A percentile compares a stretch with the other conserved stretches of the same genome.
Conservation (phyloP, 2,329 filamentous ascomycete species). For the Westerdykella aurantiaca region DNA sequence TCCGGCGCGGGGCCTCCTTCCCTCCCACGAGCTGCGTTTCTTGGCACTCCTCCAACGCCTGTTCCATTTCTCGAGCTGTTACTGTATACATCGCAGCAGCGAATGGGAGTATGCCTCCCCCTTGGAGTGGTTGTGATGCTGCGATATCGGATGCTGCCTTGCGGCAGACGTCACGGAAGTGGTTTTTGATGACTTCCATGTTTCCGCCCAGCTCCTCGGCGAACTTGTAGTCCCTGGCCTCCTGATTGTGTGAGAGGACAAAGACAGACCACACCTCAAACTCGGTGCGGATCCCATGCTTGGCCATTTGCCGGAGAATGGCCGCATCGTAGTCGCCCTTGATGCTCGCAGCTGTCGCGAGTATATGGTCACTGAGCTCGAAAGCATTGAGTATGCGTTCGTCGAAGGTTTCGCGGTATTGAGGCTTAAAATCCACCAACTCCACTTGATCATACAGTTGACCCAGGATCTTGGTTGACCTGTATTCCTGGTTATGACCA, state of each 20-base stretch:
- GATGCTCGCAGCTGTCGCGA: slow-evolving; percentile 57
- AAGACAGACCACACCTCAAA: slow-evolving; percentile 92
- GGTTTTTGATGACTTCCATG: slow-evolving; percentile 58
- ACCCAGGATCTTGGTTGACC: slow-evolving; percentile 68
- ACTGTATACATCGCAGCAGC: slow-evolving; percentile 84
- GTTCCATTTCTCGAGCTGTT: slow-evolving; percentile 64
- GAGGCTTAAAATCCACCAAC: slow-evolving; percentile 63
- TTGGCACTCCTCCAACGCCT: slow-evolving; percentile 51
- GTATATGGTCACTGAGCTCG: slow-evolving; percentile 47
- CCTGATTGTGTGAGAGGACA: slow-evolving; percentile 65
- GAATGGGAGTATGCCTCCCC: slow-evolving; percentile 60
- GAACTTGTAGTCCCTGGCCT: slow-evolving; percentile 75
- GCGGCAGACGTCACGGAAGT: slow-evolving; percentile 63
- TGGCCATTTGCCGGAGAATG: slow-evolving; percentile 74
- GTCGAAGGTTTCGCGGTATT: slow-evolving; percentile 71
- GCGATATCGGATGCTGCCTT: slow-evolving; percentile 50
- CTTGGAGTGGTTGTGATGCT: too few species aligned
- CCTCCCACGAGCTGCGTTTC: slow-evolving; percentile 38
- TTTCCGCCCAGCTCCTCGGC: slow-evolving; percentile 75
- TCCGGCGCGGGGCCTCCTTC: slow-evolving; percentile 31
- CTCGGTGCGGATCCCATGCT: slow-evolving; percentile 76
- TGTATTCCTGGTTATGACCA: slow-evolving; percentile 50
- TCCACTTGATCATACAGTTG: slow-evolving; percentile 74
- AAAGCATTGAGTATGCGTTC: slow-evolving; percentile 63
- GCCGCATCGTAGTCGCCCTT: slow-evolving; percentile 74